phyloP scores from a whole-genome alignment of 2,329 filamentous ascomycete species.

The Talaromyces sp. region DNA sequence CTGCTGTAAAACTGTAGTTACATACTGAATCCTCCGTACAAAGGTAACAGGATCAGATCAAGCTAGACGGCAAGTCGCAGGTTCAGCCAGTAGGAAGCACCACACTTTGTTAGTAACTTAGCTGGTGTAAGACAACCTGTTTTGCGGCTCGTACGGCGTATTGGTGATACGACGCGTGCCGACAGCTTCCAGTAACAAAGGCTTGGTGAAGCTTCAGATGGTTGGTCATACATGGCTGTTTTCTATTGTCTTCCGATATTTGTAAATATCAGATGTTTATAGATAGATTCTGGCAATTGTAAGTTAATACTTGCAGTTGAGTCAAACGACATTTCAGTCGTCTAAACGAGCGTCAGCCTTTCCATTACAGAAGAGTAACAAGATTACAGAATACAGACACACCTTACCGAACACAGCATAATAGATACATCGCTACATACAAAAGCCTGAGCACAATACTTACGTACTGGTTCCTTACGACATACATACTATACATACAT shows the following conservation, averaged over 20 bases:
- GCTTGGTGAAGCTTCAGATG: not conserved
- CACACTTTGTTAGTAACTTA: not conserved
- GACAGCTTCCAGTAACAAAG: not conserved
- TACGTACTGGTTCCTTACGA: not conserved
- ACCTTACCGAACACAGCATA: not conserved
- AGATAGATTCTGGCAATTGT: no score
- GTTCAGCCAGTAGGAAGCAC: constrained; percentile 4
- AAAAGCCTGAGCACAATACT: not conserved
- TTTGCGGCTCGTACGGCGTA: constrained; percentile 11
- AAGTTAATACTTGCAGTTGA: no score
- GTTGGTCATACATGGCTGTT: not conserved
- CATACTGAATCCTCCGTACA: not conserved
- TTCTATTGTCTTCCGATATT: no score
- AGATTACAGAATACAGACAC: not conserved
- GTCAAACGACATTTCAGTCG: no score
- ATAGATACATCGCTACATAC: not conserved
- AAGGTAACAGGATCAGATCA: not conserved
- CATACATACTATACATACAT: not conserved
- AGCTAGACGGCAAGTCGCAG: constrained; percentile 8
- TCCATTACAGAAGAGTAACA: no score
- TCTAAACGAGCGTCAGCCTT: not conserved
- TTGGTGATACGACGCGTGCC: constrained; percentile 2
- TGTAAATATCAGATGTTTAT: not conserved
- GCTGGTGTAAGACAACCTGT: constrained; percentile 7
- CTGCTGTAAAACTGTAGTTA: not conserved